Percentiles rank a stretch among this genome's conserved stretches.
Conservation (phyloP, 2,329 filamentous ascomycete genomes). For the Exophiala sp. region DNA sequence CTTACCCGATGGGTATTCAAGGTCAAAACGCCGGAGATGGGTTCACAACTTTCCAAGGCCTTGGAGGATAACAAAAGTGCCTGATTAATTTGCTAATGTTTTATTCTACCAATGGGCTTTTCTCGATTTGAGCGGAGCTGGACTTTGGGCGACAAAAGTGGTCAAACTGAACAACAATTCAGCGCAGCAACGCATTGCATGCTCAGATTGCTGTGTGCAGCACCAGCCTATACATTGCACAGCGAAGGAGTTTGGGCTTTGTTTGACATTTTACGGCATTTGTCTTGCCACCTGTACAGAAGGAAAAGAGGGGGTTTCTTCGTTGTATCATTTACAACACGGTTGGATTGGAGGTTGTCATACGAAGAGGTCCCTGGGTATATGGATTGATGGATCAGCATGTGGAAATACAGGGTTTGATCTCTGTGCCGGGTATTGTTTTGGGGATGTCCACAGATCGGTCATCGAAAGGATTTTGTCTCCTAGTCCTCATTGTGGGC, state of each 20-base stretch:
- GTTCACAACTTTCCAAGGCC: constrained; percentile 19
- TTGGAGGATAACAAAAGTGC: constrained; percentile 26
- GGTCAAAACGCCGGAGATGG: constrained; percentile 25
- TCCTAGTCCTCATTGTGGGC: constrained; percentile 1
- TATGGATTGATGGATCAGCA: background rate
- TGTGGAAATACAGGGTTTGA: background rate
- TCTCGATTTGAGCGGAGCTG: background rate
- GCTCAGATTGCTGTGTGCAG: constrained; percentile 3
- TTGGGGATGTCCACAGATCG: constrained; percentile 3
- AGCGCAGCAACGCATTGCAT: constrained; percentile 4
- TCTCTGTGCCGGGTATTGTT: background rate
- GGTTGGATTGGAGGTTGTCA: background rate
- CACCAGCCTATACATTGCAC: constrained; percentile 7
- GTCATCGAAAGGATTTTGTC: background rate
- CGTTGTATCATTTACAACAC: background rate
- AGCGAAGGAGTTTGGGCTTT: constrained; percentile 15
- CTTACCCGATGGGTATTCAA: constrained; percentile 27
- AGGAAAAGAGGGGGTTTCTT: background rate
- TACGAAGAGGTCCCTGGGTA: background rate
- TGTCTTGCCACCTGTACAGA: background rate
- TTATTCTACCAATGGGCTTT: background rate
- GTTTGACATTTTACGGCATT: background rate
- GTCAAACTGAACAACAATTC: background rate
- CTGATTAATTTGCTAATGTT: constrained; percentile 6
- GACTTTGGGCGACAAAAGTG: constrained; percentile 3